Evolutionary conservation across 371 early-diverging fungal species (phyloP).

Genomic region (Mortierella sp.): DNA sequence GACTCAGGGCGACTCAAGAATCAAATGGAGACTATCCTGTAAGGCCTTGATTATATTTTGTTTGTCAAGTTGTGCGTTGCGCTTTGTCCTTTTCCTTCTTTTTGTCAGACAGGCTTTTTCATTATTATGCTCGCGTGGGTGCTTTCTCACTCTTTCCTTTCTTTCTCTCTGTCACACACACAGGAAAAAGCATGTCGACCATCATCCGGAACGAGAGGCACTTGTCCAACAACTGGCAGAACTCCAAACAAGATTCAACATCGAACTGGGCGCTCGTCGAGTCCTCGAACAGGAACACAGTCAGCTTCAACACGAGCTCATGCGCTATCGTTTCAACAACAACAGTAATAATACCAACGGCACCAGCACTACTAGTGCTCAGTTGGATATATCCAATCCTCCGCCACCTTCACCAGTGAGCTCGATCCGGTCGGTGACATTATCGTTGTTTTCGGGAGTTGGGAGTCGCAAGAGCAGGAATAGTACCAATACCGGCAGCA

Average conservation of each 20-base stretch:
- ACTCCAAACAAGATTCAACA: conserved; percentile 28
- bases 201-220: conserved; percentile 42
- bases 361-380: background rate
- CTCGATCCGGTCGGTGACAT: conserved; percentile 21
- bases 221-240: conserved; percentile 36
- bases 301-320: conserved; percentile 26
- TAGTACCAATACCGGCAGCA: conserved; percentile 7
- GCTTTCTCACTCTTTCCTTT: background rate
- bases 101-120: background rate
- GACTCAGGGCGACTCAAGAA: conserved; percentile 21
- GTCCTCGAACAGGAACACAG: conserved; percentile 34
- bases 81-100: background rate
- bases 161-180: background rate
- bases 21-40: conserved; percentile 44
- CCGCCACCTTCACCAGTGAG: conserved; percentile 16
- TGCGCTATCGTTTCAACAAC: conserved; percentile 7
- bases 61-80: background rate
- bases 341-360: background rate
- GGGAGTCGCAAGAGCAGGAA: conserved; percentile 17
- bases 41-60: conserved; percentile 4
- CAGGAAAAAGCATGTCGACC: conserved; percentile 51
- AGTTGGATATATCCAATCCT: background rate
- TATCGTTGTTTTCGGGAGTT: conserved; percentile 30
- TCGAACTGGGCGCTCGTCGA: conserved; percentile 27
- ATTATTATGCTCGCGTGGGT: background rate